Base-by-base conservation (phyloP, 139 green algal genomes). In the Tetradesmus lagerheimii region DNA sequence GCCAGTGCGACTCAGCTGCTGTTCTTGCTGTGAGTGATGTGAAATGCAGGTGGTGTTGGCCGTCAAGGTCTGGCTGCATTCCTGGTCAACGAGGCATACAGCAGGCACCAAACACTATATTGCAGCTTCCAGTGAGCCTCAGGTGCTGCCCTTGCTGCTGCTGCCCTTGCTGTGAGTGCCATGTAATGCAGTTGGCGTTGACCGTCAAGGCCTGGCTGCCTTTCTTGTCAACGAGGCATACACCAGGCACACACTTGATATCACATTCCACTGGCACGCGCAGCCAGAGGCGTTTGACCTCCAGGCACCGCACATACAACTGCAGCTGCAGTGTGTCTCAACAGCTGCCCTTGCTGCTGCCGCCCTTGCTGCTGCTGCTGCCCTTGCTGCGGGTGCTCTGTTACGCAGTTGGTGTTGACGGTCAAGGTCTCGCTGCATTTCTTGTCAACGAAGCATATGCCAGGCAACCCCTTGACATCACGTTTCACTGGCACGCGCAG, bases 401-500 rank as follows among this genome's bases (percentile, higher is more conserved):
- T 18, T 64, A n/a, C 9, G 66, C 77, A 90, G 87, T 90, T 8
- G 87, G 87, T 64, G 87, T 90, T 79, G 87, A 90, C 77, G 53
- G 87, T 5, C 75, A 85, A 38, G 62, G 50, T 4, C 87, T 90
- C 8, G 20, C 87, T 1, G 76, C 50, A 0, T 64, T 67, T 31
- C 77, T 90, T 11, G 87, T 86, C 4, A 37, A 76, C 4, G 50
- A 83, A 23, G 87, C 87, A 4, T 23, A 29, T 27, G 18, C 23
- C 20, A 47, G 38, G 6, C 37, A 67, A 27, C 76, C 87, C 29
- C 11, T 71, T 4, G 25, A 8, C 57, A 86, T 90, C 74, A 71
- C 77, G 20, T 90, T 90, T 53, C 87, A 90, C 77, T 90, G 53
- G 47, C 9, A 90, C 27, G 34, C 16, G 29, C 45, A 41, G 23